Conservation (phyloP, 768 basidiomycete species). For the Auriscalpium orientale region DNA sequence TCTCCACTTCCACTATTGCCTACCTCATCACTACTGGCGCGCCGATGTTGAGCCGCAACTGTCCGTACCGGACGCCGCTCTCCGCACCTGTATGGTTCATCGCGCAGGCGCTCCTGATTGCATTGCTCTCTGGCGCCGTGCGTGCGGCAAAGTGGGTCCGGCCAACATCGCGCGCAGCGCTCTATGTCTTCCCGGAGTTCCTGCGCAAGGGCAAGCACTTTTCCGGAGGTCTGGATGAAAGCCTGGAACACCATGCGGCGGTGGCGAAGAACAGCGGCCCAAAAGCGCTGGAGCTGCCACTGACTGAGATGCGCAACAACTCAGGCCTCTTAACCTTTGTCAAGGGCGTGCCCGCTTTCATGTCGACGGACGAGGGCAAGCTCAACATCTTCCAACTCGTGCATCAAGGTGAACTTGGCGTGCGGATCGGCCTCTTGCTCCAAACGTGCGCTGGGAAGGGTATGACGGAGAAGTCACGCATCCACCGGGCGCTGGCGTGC, state of each 20-base stretch:
- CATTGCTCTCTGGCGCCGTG: neutral
- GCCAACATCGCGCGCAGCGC: neutral
- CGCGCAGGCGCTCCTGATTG: neutral
- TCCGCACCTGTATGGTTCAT: slow-evolving; percentile 5
- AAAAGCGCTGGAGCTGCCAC: slow-evolving; percentile 1
- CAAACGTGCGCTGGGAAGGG: slow-evolving; percentile 1
- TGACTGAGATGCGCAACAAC: neutral
- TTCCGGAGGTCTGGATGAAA: slow-evolving; percentile 4
- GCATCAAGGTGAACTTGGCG: slow-evolving; percentile 4
- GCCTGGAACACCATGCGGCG: slow-evolving; percentile 1
- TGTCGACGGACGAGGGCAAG: neutral
- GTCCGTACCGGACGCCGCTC: slow-evolving; percentile 11
- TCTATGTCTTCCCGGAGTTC: slow-evolving; percentile 1
- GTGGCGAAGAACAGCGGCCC: neutral
- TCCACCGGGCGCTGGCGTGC: neutral
- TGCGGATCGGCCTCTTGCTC: slow-evolving; percentile 8
- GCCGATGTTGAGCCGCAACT: slow-evolving; percentile 2
- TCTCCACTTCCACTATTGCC: neutral
- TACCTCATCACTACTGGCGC: slow-evolving; percentile 5
- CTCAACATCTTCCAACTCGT: slow-evolving; percentile 7
- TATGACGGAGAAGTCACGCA: neutral
- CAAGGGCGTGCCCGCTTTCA: slow-evolving; percentile 5
- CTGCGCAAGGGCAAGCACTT: slow-evolving; percentile 1
- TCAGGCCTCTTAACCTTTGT: slow-evolving; percentile 3
- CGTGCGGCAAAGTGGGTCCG: neutral